phyloP scores from a whole-genome alignment of 176 grass and related monocot species.

The Carex parvula region DNA sequence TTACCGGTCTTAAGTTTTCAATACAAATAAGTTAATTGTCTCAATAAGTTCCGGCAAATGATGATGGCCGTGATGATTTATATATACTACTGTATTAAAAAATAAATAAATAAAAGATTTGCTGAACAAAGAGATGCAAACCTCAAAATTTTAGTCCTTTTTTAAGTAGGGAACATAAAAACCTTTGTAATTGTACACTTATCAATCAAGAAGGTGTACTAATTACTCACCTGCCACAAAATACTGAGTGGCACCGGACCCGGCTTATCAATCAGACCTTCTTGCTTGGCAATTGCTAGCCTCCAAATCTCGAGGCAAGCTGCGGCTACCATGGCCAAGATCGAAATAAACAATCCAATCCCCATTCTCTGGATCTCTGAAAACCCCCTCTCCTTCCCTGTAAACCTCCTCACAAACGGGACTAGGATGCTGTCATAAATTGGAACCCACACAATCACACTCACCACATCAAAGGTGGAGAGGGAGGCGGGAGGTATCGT shows the following conservation, averaged over 20 bases:
- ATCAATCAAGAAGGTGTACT: not conserved
- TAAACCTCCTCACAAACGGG: constrained; percentile 69
- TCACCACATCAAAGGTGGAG: constrained; percentile 75
- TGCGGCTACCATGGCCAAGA: constrained; percentile 65
- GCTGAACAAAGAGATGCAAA: not conserved
- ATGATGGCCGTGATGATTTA: not conserved
- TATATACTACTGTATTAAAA: not conserved
- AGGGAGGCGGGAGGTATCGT: constrained; percentile 80
- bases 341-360: constrained; percentile 71
- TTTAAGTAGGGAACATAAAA: not conserved
- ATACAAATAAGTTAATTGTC: not conserved
- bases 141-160: not conserved
- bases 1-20: not conserved
- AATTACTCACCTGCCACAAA: constrained; percentile 48
- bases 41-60: not conserved
- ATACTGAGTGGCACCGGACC: constrained; percentile 72
- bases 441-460: constrained; percentile 70
- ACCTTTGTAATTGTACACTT: not conserved
- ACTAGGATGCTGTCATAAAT: constrained; percentile 65
- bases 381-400: constrained; percentile 72
- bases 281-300: constrained; percentile 42
- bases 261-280: constrained; percentile 49
- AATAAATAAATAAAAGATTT: no score
- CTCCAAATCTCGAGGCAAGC: constrained; percentile 65
- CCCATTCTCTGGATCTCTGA: constrained; percentile 77